These are phyloP conservation scores for Dalbergia cultrata DNA, from an alignment of 306 rosid genomes.

Conservation along the genomic window DNA sequence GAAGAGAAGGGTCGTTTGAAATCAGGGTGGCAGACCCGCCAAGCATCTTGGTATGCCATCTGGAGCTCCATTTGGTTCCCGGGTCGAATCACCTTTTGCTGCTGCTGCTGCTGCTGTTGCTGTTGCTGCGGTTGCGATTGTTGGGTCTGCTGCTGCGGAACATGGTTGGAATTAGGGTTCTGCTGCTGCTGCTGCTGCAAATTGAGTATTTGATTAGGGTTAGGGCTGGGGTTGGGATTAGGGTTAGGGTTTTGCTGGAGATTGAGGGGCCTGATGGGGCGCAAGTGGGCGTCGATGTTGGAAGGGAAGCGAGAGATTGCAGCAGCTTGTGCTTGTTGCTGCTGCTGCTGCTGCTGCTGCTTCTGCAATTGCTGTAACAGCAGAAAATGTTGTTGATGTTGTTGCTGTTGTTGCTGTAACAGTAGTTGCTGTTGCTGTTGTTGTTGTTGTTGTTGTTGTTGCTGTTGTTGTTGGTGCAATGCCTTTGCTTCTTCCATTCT, in stretches of 20 bases:
- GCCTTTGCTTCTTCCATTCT: slow-evolving; percentile 87
- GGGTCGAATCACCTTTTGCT: slow-evolving; percentile 72
- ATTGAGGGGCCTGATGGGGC: slow-evolving; percentile 77
- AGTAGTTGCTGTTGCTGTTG: slow-evolving; percentile 57
- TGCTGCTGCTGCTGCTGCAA: background rate
- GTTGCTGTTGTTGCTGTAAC: slow-evolving; percentile 45
- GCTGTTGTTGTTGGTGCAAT: slow-evolving; percentile 64
- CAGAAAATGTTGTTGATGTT: slow-evolving; percentile 62
- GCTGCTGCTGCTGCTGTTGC: slow-evolving; percentile 52
- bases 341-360: slow-evolving; percentile 51
- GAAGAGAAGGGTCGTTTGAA: slow-evolving; percentile 91
- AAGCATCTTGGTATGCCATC: slow-evolving; percentile 98
- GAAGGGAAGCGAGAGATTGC: slow-evolving; percentile 95
- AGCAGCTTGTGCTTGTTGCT: slow-evolving; percentile 63
- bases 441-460: slow-evolving; percentile 28
- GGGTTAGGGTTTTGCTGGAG: slow-evolving; percentile 67
- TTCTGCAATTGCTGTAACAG: slow-evolving; percentile 71
- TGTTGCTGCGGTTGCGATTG: slow-evolving; percentile 24
- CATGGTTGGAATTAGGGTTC: slow-evolving; percentile 32
- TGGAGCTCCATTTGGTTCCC: slow-evolving; percentile 87
- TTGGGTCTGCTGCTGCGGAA: slow-evolving; percentile 57
- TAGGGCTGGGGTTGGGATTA: slow-evolving; percentile 36
- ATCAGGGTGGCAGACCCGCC: slow-evolving; percentile 94
- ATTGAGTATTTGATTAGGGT: slow-evolving; percentile 39
- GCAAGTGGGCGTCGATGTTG: slow-evolving; percentile 90